Percentiles rank a stretch among this genome's conserved stretches.
Evolutionary conservation across 176 grass and related monocot species (phyloP).

Genomic region (Oryza meridionalis): DNA sequence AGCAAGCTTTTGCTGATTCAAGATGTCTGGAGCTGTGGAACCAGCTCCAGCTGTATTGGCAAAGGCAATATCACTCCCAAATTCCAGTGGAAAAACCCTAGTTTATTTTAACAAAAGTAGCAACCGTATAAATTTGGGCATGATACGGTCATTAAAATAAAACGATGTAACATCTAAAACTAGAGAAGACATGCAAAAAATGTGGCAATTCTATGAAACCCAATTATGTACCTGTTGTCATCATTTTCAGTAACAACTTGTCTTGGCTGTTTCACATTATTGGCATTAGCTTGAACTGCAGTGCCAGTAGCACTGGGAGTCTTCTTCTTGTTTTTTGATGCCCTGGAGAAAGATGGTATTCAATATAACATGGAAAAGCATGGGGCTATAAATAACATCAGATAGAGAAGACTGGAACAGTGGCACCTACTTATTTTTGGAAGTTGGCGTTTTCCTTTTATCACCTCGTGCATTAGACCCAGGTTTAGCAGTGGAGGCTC

Average conservation of each 20-base stretch:
- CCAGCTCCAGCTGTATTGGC: slow-evolving; percentile 45
- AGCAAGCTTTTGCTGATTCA: slow-evolving; percentile 69
- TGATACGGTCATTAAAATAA: slow-evolving; percentile 10
- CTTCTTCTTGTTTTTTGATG: slow-evolving; percentile 67
- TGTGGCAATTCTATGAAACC: slow-evolving; percentile 16
- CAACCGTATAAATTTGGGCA: slow-evolving; percentile 12
- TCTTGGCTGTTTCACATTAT: slow-evolving; percentile 57
- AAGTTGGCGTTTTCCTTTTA: slow-evolving; percentile 58
- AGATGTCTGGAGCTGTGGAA: slow-evolving; percentile 53
- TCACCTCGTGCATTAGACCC: slow-evolving; percentile 49
- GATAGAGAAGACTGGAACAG: slow-evolving; percentile 20
- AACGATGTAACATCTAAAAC: slow-evolving; percentile 14
- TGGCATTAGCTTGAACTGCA: slow-evolving; percentile 39
- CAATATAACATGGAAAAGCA: slow-evolving; percentile 7
- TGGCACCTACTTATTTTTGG: slow-evolving; percentile 54
- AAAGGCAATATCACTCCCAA: slow-evolving; percentile 64
- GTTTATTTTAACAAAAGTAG: slow-evolving; percentile 27
- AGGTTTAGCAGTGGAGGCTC: slow-evolving; percentile 60
- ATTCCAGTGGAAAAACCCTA: slow-evolving; percentile 68
- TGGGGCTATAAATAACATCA: slow-evolving; percentile 24
- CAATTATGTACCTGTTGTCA: slow-evolving; percentile 64
- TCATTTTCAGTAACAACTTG: slow-evolving; percentile 53
- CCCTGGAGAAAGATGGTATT: slow-evolving; percentile 53
- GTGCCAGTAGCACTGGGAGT: slow-evolving; percentile 35
- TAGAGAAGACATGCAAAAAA: slow-evolving; percentile 35